Conservation (phyloP, 208 protist species). For the Leishmania mexicana region DNA sequence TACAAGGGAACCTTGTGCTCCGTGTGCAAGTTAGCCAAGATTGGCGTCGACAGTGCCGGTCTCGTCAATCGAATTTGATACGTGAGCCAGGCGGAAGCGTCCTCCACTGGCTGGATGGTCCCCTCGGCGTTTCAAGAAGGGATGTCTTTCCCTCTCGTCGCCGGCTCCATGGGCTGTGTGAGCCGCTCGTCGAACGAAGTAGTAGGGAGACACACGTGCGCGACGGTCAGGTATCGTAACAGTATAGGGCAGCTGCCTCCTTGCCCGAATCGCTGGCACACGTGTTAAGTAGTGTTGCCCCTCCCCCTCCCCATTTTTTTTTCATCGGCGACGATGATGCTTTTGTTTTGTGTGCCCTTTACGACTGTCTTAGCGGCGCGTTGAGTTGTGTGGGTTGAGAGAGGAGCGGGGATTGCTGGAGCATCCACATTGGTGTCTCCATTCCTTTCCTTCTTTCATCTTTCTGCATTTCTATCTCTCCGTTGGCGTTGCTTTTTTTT, state of each 20-base stretch:
- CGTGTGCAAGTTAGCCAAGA: slow-evolving; percentile 69
- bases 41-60: slow-evolving; percentile 74
- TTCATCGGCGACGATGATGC: neutral
- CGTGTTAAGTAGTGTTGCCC: neutral
- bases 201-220: neutral
- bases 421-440: neutral
- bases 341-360: neutral
- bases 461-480: neutral
- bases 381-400: neutral
- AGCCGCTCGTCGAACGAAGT: neutral
- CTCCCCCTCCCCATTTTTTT: neutral
- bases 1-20: slow-evolving; percentile 72
- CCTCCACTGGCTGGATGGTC: neutral
- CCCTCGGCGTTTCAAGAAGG: neutral
- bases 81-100: neutral
- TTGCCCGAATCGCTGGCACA: neutral
- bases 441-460: too few species aligned
- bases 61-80: slow-evolving; percentile 46
- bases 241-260: neutral
- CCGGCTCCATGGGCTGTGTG: slow-evolving; percentile 9
- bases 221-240: neutral
- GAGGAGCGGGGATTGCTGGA: neutral
- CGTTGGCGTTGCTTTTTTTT: neutral
- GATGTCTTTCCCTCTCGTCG: neutral
- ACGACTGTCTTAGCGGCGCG: neutral